These are phyloP conservation scores for Gentiana dahurica DNA, from an alignment of 257 asterid species.

Conservation along the genomic window DNA sequence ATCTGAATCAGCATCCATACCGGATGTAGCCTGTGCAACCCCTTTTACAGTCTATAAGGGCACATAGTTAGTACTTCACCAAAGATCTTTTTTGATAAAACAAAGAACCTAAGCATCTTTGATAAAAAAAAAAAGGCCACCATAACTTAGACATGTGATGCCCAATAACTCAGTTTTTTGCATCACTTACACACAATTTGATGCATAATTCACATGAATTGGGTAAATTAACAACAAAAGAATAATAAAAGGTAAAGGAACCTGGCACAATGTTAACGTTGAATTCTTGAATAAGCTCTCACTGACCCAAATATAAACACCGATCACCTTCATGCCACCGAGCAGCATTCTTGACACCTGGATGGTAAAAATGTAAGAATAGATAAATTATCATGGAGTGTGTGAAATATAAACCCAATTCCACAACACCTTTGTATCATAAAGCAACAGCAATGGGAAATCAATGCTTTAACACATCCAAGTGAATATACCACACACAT, in stretches of 20 bases:
- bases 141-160: too few relatives aligned
- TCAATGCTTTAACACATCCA: neutral
- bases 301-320: slow-evolving; percentile 72
- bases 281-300: slow-evolving; percentile 87
- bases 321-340: slow-evolving; percentile 91
- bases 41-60: slow-evolving; percentile 62
- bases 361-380: slow-evolving; percentile 5
- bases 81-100: neutral
- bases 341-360: slow-evolving; percentile 89
- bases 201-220: too few relatives aligned
- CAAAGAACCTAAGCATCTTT: neutral
- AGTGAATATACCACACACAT: neutral
- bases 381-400: neutral
- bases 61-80: slow-evolving; percentile 7
- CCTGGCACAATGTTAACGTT: slow-evolving; percentile 73
- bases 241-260: slow-evolving; percentile 1
- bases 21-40: slow-evolving; percentile 66
- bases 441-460: neutral
- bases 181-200: too few relatives aligned
- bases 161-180: too few relatives aligned
- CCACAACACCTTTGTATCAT: too few relatives aligned
- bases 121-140: neutral
- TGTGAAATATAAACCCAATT: too few relatives aligned
- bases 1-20: slow-evolving; percentile 38
- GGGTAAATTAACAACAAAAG: neutral